Percentiles rank a stretch among this genome's conserved stretches.
These are phyloP conservation scores for Aspergillus indologenus DNA, from an alignment of 495 filamentous ascomycete species.

Conservation along the genomic window DNA sequence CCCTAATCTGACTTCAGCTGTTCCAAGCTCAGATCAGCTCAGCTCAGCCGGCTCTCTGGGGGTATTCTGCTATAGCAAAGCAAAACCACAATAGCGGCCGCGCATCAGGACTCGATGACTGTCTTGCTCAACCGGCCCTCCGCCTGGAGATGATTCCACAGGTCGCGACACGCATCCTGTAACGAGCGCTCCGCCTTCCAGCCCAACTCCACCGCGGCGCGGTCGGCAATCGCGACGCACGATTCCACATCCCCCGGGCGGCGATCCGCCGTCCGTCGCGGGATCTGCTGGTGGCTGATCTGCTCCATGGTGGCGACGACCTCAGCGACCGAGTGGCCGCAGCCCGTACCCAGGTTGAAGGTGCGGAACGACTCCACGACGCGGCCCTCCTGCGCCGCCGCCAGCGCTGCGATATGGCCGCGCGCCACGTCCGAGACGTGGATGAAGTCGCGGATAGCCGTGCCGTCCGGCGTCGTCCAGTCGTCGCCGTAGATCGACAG, in stretches of 20 bases:
- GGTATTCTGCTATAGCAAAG: too few relatives aligned
- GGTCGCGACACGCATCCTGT: constrained; percentile 75
- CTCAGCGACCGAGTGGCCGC: constrained; percentile 47
- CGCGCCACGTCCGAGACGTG: constrained; percentile 60
- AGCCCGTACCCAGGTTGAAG: constrained; percentile 51
- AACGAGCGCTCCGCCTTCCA: constrained; percentile 82
- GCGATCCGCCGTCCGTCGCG: constrained; percentile 62
- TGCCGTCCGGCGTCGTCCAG: constrained; percentile 61
- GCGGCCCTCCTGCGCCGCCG: constrained; percentile 28
- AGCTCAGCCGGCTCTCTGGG: too few relatives aligned
- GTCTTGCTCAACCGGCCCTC: not conserved
- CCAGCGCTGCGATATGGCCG: constrained; percentile 57
- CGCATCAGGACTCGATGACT: too few relatives aligned
- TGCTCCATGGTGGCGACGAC: constrained; percentile 43
- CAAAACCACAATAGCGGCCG: too few relatives aligned
- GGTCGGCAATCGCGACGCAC: constrained; percentile 70
- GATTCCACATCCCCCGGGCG: constrained; percentile 73
- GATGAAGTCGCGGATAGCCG: constrained; percentile 53
- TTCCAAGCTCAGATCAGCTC: too few relatives aligned
- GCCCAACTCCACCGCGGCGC: constrained; percentile 72
- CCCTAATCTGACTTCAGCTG: not conserved
- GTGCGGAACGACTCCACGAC: constrained; percentile 40
- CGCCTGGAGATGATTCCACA: constrained; percentile 61
- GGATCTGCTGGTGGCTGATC: constrained; percentile 28
- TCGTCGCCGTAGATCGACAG: constrained; percentile 58